Evolutionary conservation across 2,329 filamentous ascomycete species (phyloP).

Genomic region (Calonectria leucothoes): DNA sequence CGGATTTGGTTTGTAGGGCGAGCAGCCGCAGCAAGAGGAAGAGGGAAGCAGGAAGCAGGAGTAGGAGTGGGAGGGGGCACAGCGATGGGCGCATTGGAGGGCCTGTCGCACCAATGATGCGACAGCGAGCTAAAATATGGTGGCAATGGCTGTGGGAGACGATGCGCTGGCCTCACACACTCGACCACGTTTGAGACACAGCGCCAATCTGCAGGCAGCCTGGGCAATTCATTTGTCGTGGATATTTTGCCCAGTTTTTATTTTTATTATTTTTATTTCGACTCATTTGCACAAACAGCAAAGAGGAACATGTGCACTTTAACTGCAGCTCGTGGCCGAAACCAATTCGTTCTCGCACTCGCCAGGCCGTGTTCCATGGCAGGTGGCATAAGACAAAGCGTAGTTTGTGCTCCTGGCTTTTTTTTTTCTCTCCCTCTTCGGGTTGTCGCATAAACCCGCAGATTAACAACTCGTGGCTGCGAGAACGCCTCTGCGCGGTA

Average conservation of each 20-base stretch:
- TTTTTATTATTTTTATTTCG: too few species aligned
- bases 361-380: neutral
- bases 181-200: constrained; percentile 6
- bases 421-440: neutral
- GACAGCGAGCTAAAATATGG: neutral
- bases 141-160: neutral
- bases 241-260: neutral
- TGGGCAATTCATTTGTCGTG: neutral
- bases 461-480: neutral
- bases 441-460: neutral
- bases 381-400: constrained; percentile 2
- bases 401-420: neutral
- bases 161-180: constrained; percentile 18
- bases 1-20: neutral
- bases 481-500: neutral
- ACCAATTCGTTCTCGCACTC: neutral
- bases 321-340: neutral
- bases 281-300: neutral
- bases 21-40: neutral
- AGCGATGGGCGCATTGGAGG: neutral
- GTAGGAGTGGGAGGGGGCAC: neutral
- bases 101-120: neutral
- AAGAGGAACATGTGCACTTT: constrained; percentile 5
- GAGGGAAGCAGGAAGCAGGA: neutral
- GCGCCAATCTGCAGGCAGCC: neutral